Evolutionary conservation across 1,139 yeast species (phyloP).

Genomic region (Geotrichum fermentans): DNA sequence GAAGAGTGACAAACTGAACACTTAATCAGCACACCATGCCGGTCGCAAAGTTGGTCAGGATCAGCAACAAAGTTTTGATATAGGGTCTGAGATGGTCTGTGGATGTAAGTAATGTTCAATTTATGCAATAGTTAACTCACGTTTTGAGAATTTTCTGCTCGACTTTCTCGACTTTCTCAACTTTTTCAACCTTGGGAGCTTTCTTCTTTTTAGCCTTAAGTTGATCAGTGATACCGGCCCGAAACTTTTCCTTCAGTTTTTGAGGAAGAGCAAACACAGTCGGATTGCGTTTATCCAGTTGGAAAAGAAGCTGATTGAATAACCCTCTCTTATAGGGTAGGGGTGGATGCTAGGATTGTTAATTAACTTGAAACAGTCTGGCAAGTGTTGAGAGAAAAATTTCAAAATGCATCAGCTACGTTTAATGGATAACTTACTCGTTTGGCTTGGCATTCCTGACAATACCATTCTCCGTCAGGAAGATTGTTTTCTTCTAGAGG

Average conservation of each 20-base stretch:
- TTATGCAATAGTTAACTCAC: too few species aligned
- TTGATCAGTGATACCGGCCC: slow-evolving; percentile 25
- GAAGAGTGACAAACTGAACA: slow-evolving; percentile 76
- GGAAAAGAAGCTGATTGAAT: slow-evolving; percentile 61
- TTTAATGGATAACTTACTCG: slow-evolving; percentile 21
- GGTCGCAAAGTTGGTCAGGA: slow-evolving; percentile 60
- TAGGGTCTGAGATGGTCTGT: too few species aligned
- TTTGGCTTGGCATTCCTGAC: slow-evolving; percentile 56
- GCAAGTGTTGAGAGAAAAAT: background rate
- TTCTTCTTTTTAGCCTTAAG: background rate
- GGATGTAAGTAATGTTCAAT: too few species aligned
- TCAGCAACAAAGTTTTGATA: slow-evolving; percentile 28
- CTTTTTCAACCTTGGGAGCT: too few species aligned
- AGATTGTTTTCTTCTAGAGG: slow-evolving; percentile 69
- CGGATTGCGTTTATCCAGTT: slow-evolving; percentile 60
- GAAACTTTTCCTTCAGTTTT: slow-evolving; percentile 64
- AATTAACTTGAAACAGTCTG: too few species aligned
- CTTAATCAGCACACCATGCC: slow-evolving; percentile 56
- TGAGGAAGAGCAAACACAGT: slow-evolving; percentile 65
- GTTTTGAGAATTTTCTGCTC: too few species aligned
- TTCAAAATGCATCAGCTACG: background rate
- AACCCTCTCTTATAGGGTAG: slow-evolving; percentile 37
- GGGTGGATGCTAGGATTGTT: slow-evolving; percentile 34
- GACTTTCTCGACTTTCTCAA: too few species aligned
- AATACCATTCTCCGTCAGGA: slow-evolving; percentile 89